These are phyloP conservation scores for Pisolithus tinctorius DNA, from an alignment of 768 basidiomycete species.

Conservation along the genomic window DNA sequence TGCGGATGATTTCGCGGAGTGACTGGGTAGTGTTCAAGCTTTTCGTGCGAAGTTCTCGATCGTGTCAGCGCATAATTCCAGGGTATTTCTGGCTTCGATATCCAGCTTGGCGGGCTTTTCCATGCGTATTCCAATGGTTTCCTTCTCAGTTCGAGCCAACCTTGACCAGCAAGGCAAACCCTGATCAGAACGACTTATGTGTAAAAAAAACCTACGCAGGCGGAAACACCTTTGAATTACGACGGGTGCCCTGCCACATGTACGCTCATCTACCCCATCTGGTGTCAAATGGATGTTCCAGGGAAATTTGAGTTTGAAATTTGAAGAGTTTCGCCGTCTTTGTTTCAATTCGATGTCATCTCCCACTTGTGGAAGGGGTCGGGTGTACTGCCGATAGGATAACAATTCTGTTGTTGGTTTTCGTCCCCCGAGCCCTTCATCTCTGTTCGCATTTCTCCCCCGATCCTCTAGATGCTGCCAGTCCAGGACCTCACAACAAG, in stretches of 20 bases:
- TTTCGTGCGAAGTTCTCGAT: no score
- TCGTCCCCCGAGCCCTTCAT: conserved; percentile 8
- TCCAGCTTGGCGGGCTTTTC: no score
- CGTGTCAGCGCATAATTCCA: no score
- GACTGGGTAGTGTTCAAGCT: no score
- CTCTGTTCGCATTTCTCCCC: not conserved
- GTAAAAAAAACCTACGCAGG: not conserved
- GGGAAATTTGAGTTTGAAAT: not conserved
- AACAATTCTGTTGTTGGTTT: conserved; percentile 17
- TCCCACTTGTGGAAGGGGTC: conserved; percentile 13
- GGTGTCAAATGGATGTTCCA: not conserved
- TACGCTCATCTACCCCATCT: not conserved
- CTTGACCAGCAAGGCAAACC: not conserved
- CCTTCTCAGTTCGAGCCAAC: no score
- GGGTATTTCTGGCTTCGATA: no score
- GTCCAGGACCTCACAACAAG: conserved; percentile 11
- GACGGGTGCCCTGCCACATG: not conserved
- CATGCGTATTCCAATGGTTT: no score
- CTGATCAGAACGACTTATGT: not conserved
- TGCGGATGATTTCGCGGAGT: no score
- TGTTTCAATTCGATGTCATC: not conserved
- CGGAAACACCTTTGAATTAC: not conserved
- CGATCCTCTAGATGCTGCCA: conserved; percentile 6
- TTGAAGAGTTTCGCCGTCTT: not conserved
- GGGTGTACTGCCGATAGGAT: conserved; percentile 17